Conservation (phyloP, 2,329 filamentous ascomycete species). For the Aspergillus sp. region DNA sequence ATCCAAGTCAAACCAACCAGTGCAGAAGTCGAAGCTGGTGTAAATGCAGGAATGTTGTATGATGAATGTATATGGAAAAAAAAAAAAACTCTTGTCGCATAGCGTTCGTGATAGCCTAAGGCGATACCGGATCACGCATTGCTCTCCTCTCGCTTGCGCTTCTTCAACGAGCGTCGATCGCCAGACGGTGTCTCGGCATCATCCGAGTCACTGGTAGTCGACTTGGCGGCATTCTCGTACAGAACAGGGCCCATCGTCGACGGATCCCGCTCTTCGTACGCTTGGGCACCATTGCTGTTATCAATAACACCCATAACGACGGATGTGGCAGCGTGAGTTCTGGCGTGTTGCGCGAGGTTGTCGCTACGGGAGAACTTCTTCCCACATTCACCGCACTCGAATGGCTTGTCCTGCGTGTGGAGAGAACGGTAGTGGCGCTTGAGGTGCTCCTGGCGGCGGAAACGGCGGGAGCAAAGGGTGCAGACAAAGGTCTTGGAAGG, state of each 20-base stretch:
- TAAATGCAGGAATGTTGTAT: constrained; percentile 21
- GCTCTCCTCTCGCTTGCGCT: constrained; percentile 67
- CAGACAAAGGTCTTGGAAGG: constrained; percentile 98
- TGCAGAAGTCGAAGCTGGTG: constrained; percentile 18
- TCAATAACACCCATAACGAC: constrained; percentile 89
- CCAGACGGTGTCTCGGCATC: constrained; percentile 31
- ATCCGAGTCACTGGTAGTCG: constrained; percentile 46
- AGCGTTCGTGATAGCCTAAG: constrained; percentile 32
- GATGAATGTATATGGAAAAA: constrained; percentile 27
- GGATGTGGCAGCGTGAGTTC: constrained; percentile 86
- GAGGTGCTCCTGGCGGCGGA: constrained; percentile 96
- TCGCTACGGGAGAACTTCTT: constrained; percentile 99
- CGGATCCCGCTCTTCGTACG: constrained; percentile 58
- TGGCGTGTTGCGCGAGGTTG: constrained; percentile 92
- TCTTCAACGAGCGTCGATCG: constrained; percentile 63
- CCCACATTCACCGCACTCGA: constrained; percentile 94
- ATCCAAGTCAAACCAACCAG: constrained; percentile 28
- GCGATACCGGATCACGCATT: constrained; percentile 51
- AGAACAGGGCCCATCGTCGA: constrained; percentile 71
- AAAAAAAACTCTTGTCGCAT: constrained; percentile 40
- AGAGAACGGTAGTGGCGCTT: constrained; percentile 98
- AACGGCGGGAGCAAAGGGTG: constrained; percentile 91
- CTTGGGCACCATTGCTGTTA: constrained; percentile 52
- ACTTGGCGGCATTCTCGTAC: constrained; percentile 71
- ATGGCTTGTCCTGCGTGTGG: constrained; percentile 98